Conservation (phyloP, 352 stramenopile species). For the Globisporangium spiculum region DNA sequence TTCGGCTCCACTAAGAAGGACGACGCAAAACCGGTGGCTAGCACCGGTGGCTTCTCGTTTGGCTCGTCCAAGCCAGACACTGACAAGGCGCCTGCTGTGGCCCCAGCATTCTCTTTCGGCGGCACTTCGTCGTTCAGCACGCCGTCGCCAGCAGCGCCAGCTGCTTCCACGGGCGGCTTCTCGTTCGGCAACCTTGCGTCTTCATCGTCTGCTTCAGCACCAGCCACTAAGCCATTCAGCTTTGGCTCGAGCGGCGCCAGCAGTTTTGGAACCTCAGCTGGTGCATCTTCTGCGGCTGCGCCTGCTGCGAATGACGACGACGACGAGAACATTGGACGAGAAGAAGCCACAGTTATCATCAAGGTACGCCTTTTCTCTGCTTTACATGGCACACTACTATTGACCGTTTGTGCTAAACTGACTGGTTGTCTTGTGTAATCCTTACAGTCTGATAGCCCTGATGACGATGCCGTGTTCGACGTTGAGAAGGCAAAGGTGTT, state of each 20-base stretch:
- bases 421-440: neutral
- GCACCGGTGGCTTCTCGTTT: conserved; percentile 33
- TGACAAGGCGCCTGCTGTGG: neutral
- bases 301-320: conserved; percentile 46
- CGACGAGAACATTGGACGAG: conserved; percentile 76
- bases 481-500: conserved; percentile 76
- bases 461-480: conserved; percentile 78
- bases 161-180: conserved; percentile 5
- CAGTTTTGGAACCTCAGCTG: conserved; percentile 15
- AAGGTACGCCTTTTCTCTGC: conserved; percentile 45
- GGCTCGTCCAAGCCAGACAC: conserved; percentile 6
- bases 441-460: conserved; percentile 49
- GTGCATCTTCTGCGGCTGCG: conserved; percentile 18
- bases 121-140: conserved; percentile 9
- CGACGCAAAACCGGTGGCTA: conserved; percentile 17
- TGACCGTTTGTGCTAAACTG: neutral
- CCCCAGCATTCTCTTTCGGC: conserved; percentile 3
- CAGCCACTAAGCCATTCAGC: conserved; percentile 30
- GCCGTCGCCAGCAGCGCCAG: neutral
- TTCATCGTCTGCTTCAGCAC: neutral
- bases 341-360: conserved; percentile 84
- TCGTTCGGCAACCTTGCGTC: conserved; percentile 14
- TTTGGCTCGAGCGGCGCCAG: conserved; percentile 17
- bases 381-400: neutral
- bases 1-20: conserved; percentile 28